Evolutionary conservation across 164 flowering plant species (phyloP), one percentile per base, ranked within the genome.

Genomic region (Aristolochia californica): DNA sequence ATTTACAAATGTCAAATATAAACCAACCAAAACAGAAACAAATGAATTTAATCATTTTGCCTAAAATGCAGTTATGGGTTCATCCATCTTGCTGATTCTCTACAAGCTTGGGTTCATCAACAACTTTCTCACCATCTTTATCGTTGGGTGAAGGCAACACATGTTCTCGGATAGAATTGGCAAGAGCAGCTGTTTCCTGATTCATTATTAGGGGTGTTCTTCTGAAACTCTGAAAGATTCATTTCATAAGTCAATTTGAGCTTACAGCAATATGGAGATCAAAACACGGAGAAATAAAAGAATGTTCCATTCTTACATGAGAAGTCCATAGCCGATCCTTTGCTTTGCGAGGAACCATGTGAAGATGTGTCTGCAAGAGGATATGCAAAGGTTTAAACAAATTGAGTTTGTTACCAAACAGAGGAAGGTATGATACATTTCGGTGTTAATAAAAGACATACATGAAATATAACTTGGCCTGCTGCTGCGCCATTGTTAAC

Each of bases 401-500:
- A 21, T 20, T 11, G 48, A 20, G 2, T 13, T 38, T 48, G 23
- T 11, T 10, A 26, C 16, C 15, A 47, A 7, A 25, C 13, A 5
- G n/a, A 58, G 21, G 13, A 45, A 26, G 2, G 5, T 45, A 45
- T 23, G n/a, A 22, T 50, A 49, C n/a, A 15, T 43, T 9, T 10
- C 13, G 28, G 9, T 17, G 2, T 58, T 25, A 48, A 22, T 11
- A 40, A 38, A 55, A 23, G 26, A 59, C 97, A 62, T 70, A 88
- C 97, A 65, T 88, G 97, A 73, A 77, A 88, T 66, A 88, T 78
- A 50, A 88, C 97, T 74, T 88, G 97, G 47, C 97, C 97, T 5
- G 95, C 95, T 49, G 88, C 84, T 62, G 73, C 79, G 34, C 97
- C 97, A 64, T 71, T 85, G 77, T 90, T 90, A 48, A 82, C 88